Evolutionary conservation across 768 basidiomycete genomes (phyloP).

Genomic region (Calocera viscosa): DNA sequence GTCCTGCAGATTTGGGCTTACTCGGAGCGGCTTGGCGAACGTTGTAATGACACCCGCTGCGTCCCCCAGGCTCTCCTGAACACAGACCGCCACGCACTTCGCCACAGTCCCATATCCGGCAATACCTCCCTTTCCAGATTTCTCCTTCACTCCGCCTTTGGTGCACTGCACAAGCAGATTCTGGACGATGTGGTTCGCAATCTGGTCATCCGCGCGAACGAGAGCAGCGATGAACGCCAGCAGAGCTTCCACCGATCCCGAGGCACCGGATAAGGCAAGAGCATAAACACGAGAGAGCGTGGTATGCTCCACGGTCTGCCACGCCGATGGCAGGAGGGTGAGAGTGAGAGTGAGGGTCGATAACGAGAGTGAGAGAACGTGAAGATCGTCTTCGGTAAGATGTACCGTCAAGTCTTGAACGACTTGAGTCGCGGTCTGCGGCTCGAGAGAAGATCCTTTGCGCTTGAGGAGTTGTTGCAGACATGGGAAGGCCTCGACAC

Average conservation of each 20-base stretch:
- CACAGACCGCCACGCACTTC: conserved; percentile 72
- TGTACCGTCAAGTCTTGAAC: conserved; percentile 65
- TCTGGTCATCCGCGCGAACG: conserved; percentile 69
- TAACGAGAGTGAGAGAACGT: conserved; percentile 61
- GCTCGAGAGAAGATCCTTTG: conserved; percentile 38
- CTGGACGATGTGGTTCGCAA: conserved; percentile 70
- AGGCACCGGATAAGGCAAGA: conserved; percentile 66
- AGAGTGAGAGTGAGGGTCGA: conserved; percentile 55
- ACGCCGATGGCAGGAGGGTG: conserved; percentile 52
- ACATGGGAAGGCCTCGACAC: conserved; percentile 66
- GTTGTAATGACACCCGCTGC: conserved; percentile 76
- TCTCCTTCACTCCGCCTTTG: conserved; percentile 34
- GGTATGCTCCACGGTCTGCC: conserved; percentile 64
- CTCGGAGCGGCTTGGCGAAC: conserved; percentile 72
- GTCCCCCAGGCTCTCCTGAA: conserved; percentile 52
- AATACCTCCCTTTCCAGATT: conserved; percentile 45
- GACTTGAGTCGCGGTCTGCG: conserved; percentile 46
- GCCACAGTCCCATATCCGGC: conserved; percentile 56
- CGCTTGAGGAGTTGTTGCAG: conserved; percentile 59
- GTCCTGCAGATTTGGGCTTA: conserved; percentile 23
- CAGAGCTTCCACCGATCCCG: conserved; percentile 67
- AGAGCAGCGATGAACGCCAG: conserved; percentile 71
- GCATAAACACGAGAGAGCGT: conserved; percentile 51
- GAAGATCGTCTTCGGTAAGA: conserved; percentile 62
- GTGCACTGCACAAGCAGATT: conserved; percentile 44